Evolutionary conservation across 78 protist species (phyloP), one percentile per base, ranked within the genome.

Genomic region (Mastigamoeba balamuthi): DNA sequence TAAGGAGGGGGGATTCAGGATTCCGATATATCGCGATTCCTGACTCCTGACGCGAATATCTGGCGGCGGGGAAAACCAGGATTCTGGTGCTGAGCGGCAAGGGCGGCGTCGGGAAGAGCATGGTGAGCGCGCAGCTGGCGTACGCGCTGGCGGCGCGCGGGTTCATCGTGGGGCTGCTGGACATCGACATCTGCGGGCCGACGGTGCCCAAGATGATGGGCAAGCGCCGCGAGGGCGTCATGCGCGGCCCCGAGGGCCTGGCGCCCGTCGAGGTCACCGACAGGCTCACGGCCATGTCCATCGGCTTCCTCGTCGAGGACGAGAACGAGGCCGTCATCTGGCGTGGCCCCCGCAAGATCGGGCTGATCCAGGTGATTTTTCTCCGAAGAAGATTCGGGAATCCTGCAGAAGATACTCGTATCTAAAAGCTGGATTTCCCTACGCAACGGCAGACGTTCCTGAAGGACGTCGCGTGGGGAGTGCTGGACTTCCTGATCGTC

Each of bases 381-480:
- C 35, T 7, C 9, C 33, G 29, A 4, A 75, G 25, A n/a, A n/a
- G n/a, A n/a, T n/a, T n/a, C n/a, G n/a, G n/a, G n/a, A n/a, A n/a
- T 48, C 17, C 58, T 48, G 17, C 58, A 48, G 17, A 48, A 66
- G 6, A 23, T 66, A 25, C 58, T 48, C 58, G 17, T 25, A 25
- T 48, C 17, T 25, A 17, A 17, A 25, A 48, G 17, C 58, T 48
- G 58, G 9, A 66, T 66, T 25, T 66, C 36, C 70, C 70, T 48
- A 3, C 78, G 89, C 77, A 0, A 29, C 90, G 76, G 88, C 90
- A 74, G 74, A 87, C 85, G 74, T 93, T 94, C 29, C 58, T 95
- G 43, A 77, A 40, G 37, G 95, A 92, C 36, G 97, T 93, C 25
- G 29, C 77, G 10, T 95, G 96, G 97, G 92, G 86, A 10, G 91